Base-by-base conservation (phyloP, 495 filamentous ascomycete species). In the Pyrenula aspistea region DNA sequence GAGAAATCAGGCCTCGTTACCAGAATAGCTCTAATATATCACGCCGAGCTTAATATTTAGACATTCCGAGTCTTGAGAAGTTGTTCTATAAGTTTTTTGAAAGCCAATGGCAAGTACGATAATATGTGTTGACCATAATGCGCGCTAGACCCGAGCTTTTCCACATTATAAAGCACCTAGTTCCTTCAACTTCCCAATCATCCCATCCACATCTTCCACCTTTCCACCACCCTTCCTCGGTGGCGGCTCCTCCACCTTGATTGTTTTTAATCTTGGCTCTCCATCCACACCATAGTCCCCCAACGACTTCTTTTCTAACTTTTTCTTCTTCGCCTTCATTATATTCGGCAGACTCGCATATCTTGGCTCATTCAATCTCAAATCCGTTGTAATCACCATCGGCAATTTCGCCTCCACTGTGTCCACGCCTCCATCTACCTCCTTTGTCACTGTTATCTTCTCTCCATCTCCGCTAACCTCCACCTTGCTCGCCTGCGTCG, bases 271-370 rank as follows among this genome's bases (percentile, higher is more conserved):
- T 65, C 92, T 76, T 68, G 74, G 83, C 70, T 76, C 76, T 53
- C 81, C 76, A 65, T 89, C 83, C 10, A 91, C 77, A 0, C 88
- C 90, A 68, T 84, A 85, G 67, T 97, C 92, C 53, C 69, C 81
- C 67, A 95, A 66, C 52, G 74, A 87, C 81, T 87, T 87, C 85
- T 95, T 97, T 70, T 90, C 88, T 62, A 98, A 64, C 63, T 86
- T 86, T 84, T 97, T 98, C 87, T 97, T 98, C 87, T 97, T 97
- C 55, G 93, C 93, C 83, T 96, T 97, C 94, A 98, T 98, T 58
- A 98, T 97, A 71, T 96, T 96, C 62, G 89, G 92, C 78, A 98
- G 68, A 69, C 82, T 95, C 54, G 91, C 92, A 72, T 96, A 98
- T 54, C 94, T 73, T 56, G 93, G 94, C 80, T 94, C 88, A 68